Evolutionary conservation across 352 stramenopile species (phyloP).

Genomic region (Thalassiosira pacifica): DNA sequence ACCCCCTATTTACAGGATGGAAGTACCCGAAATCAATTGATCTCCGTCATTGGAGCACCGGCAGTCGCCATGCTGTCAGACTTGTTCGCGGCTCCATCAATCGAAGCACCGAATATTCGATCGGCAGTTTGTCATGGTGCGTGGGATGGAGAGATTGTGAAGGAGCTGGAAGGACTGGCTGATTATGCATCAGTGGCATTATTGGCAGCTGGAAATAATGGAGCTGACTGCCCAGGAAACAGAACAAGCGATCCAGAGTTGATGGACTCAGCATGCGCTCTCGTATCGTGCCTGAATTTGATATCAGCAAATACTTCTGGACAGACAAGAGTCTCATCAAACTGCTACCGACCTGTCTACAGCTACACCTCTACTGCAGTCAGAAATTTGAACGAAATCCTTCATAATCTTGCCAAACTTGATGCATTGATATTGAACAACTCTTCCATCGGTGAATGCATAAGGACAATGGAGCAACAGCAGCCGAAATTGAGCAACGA

Average conservation of each 20-base stretch:
- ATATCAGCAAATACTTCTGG: conserved; percentile 29
- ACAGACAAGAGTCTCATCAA: conserved; percentile 1
- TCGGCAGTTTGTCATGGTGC: conserved; percentile 65
- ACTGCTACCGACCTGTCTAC: conserved; percentile 38
- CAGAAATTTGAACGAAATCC: conserved; percentile 32
- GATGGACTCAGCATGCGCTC: conserved; percentile 33
- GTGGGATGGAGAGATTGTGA: conserved; percentile 54
- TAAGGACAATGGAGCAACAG: conserved; percentile 27
- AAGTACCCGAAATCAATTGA: conserved; percentile 48
- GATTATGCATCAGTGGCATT: no score
- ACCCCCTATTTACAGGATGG: conserved; percentile 57
- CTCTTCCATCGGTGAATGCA: conserved; percentile 10
- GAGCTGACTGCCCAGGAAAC: not conserved
- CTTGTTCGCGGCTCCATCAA: conserved; percentile 67
- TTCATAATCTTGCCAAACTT: conserved; percentile 25
- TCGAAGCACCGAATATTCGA: conserved; percentile 71
- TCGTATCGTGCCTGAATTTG: conserved; percentile 51
- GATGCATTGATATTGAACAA: conserved; percentile 39
- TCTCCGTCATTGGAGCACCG: conserved; percentile 42
- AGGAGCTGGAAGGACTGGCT: conserved; percentile 49
- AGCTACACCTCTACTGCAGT: conserved; percentile 44
- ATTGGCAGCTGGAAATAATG: no score
- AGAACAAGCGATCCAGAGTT: conserved; percentile 19
- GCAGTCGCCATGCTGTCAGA: conserved; percentile 66
- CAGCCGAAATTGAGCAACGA: conserved; percentile 24